Base-by-base conservation (phyloP, 306 rosid genomes). In the Datisca glomerata region DNA sequence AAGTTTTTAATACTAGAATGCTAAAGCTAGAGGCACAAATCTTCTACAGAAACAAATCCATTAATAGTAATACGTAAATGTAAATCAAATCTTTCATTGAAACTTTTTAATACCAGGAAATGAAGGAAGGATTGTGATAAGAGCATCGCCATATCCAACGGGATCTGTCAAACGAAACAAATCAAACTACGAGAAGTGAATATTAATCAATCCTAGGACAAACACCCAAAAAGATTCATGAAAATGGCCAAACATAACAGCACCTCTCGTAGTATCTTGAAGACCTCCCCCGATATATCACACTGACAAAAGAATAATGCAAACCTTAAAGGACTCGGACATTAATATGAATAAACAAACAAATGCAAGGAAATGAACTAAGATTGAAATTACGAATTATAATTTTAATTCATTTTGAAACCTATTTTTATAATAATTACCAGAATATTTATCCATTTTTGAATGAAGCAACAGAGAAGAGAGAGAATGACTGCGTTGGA, bases 91-190 rank as follows among this genome's bases (percentile, higher is more conserved):
- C 6, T 25, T 58, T 69, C 76, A 80, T 24, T 80, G 81, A 65
- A 87, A 89, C 78, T 71, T 78, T 69, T 79, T 74, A 51, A 83
- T 83, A 61, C 97, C 94, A 0, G 94, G 94, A 61, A 87, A 87
- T 22, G 93, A 76, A 0, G 94, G 97, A 43, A 87, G 84, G 53
- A 87, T 20, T 10, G 86, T 83, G 7, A 87, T 40, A n/a, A 87
- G 79, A 49, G 85, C 64, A 38, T 87, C 97, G 10, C 81, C 92
- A 41, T 87, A 87, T 67, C 97, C 94, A 53, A 89, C 80, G 16
- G 93, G 77, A 11, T 89, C 97, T 87, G 86, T 25, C 3, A 41
- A 14, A 24, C 21, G 45, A 31, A 16, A 51, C 2, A 12, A 32
- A 53, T 27, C 41, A 12, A 29, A 29, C 49, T 4, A 33, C 24